Evolutionary conservation across 805 yeast species (phyloP).

Genomic region (Candida pseudoglaebosa): DNA sequence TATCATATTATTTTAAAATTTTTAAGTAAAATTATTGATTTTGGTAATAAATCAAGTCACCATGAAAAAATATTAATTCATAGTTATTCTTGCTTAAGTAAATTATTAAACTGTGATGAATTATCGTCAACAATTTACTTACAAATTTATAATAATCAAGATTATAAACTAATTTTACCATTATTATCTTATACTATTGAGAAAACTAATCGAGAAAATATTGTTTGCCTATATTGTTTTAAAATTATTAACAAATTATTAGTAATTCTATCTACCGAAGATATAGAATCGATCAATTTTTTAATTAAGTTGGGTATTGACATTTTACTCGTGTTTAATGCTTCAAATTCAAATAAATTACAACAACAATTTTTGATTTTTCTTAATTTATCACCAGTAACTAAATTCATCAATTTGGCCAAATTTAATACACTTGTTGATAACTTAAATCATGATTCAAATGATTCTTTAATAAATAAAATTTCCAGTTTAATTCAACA

Average conservation of each 20-base stretch:
- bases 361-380: slow-evolving; percentile 44
- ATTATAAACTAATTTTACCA: slow-evolving; percentile 17
- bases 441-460: slow-evolving; percentile 5
- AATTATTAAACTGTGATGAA: slow-evolving; percentile 20
- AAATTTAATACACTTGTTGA: slow-evolving; percentile 19
- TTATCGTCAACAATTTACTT: slow-evolving; percentile 15
- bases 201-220: slow-evolving; percentile 20
- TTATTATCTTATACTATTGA: slow-evolving; percentile 15
- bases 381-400: slow-evolving; percentile 35
- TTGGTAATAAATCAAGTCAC: background rate
- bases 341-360: slow-evolving; percentile 39
- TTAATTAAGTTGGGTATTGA: slow-evolving; percentile 38
- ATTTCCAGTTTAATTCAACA: slow-evolving; percentile 20
- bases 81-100: slow-evolving; percentile 15
- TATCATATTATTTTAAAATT: slow-evolving; percentile 26
- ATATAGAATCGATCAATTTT: slow-evolving; percentile 32
- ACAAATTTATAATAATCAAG: slow-evolving; percentile 14
- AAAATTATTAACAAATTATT: slow-evolving; percentile 45
- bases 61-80: slow-evolving; percentile 21
- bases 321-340: slow-evolving; percentile 29
- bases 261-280: slow-evolving; percentile 36
- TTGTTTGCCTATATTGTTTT: slow-evolving; percentile 23
- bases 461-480: slow-evolving; percentile 14
- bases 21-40: slow-evolving; percentile 12
- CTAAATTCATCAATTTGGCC: slow-evolving; percentile 31